Conservation (phyloP, 768 basidiomycete genomes). For the Tephrocybe sp. region DNA sequence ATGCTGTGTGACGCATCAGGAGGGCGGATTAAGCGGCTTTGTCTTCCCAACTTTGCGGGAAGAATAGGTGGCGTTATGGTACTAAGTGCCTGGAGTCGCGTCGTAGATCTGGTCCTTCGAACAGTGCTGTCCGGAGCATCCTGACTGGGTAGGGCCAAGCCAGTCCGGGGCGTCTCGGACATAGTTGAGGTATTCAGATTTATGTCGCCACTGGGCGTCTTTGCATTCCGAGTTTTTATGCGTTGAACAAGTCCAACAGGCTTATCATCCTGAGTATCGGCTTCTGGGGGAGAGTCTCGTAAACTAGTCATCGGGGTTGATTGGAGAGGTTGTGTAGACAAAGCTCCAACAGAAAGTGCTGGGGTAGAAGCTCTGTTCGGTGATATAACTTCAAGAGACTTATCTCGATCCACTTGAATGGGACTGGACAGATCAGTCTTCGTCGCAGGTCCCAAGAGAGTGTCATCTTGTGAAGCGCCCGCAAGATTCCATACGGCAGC, state of each 20-base stretch:
- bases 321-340: slow-evolving; percentile 2
- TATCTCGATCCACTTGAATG: background rate
- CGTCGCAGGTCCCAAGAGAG: slow-evolving; percentile 1
- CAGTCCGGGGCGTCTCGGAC: background rate
- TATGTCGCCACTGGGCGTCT: slow-evolving; percentile 17
- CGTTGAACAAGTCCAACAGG: slow-evolving; percentile 32
- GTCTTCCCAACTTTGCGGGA: slow-evolving; percentile 16
- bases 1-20: slow-evolving; percentile 8
- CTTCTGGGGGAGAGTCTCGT: background rate
- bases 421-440: slow-evolving; percentile 2
- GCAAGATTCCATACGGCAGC: slow-evolving; percentile 14
- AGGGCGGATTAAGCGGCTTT: slow-evolving; percentile 11
- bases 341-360: slow-evolving; percentile 1
- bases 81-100: slow-evolving; percentile 17
- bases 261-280: slow-evolving; percentile 1
- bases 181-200: background rate
- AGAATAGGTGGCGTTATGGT: slow-evolving; percentile 18
- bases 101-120: slow-evolving; percentile 24
- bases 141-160: slow-evolving; percentile 6
- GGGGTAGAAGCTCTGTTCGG: background rate
- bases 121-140: slow-evolving; percentile 15
- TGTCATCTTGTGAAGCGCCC: background rate
- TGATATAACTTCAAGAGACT: slow-evolving; percentile 7
- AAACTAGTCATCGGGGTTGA: background rate
- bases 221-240: slow-evolving; percentile 43